phyloP scores from a whole-genome alignment of 2,329 filamentous ascomycete species.

The Trichophyton schoenleinii region DNA sequence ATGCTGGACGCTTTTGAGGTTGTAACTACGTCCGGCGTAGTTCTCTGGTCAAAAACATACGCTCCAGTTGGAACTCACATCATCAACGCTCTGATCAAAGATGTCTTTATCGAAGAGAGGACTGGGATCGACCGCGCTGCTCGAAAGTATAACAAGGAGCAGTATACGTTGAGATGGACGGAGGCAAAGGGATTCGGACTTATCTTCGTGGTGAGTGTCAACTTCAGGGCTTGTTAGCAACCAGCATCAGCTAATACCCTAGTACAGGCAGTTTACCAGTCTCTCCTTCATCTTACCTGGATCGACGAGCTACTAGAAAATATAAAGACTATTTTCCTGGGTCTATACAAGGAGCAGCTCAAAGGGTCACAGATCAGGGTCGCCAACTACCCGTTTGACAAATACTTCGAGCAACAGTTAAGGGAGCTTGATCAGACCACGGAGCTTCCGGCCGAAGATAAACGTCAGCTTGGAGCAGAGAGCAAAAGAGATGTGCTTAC shows the following conservation, averaged over 20 bases:
- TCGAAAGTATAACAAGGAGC: slow-evolving; percentile 73
- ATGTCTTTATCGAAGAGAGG: slow-evolving; percentile 96
- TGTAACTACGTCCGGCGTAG: slow-evolving; percentile 86
- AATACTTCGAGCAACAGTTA: slow-evolving; percentile 90
- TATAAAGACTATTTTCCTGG: slow-evolving; percentile 80
- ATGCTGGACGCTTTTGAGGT: slow-evolving; percentile 99
- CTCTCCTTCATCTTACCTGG: slow-evolving; percentile 88
- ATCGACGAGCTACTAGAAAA: slow-evolving; percentile 94
- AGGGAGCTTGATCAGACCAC: slow-evolving; percentile 49
- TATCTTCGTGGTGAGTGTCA: slow-evolving; percentile 70
- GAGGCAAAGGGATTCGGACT: slow-evolving; percentile 82
- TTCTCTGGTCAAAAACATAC: slow-evolving; percentile 88
- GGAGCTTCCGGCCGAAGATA: slow-evolving; percentile 35
- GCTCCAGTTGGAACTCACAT: slow-evolving; percentile 65
- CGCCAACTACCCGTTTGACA: slow-evolving; percentile 73
- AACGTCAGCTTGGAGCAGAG: slow-evolving; percentile 23
- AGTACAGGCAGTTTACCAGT: slow-evolving; percentile 82
- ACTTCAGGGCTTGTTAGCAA: background rate
- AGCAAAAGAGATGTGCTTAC: slow-evolving; percentile 36
- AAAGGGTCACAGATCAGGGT: slow-evolving; percentile 66
- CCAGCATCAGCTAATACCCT: background rate
- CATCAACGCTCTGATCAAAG: slow-evolving; percentile 87
- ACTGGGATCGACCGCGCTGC: slow-evolving; percentile 51
- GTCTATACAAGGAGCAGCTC: slow-evolving; percentile 78
- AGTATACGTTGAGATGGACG: slow-evolving; percentile 91